Conservation (phyloP, 257 asterid genomes). For the Agastache rugosa region DNA sequence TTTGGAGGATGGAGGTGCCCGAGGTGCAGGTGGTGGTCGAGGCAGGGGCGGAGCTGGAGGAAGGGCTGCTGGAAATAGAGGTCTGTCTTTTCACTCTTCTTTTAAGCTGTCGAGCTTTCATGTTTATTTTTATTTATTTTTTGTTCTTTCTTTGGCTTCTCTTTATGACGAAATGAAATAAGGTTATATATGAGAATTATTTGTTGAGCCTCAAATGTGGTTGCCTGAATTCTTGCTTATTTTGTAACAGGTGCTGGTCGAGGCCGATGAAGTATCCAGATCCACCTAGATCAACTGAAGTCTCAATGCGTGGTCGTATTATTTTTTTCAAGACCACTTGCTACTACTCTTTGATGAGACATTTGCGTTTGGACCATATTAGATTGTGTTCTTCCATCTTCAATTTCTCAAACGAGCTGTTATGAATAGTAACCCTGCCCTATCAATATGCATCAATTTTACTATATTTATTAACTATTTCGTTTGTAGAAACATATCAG, state of each 20-base stretch:
- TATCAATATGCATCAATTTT: not conserved
- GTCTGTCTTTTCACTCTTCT: constrained; percentile 11
- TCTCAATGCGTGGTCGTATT: constrained; percentile 33
- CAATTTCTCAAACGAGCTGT: not conserved
- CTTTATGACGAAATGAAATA: no score
- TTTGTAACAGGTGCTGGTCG: constrained; percentile 50
- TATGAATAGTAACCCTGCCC: not conserved
- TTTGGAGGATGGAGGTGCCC: constrained; percentile 58
- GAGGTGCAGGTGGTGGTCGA: constrained; percentile 52
- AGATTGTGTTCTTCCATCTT: not conserved
- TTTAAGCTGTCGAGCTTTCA: no score
- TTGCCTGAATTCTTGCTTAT: constrained; percentile 16
- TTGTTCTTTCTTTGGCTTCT: not conserved
- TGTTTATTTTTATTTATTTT: not conserved
- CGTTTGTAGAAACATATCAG: not conserved
- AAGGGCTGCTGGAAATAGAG: constrained; percentile 54
- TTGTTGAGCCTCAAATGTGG: not conserved
- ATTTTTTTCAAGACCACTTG: constrained; percentile 29
- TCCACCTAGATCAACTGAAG: not conserved
- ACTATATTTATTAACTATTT: not conserved
- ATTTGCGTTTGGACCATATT: not conserved
- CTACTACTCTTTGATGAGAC: not conserved
- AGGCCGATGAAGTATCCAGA: constrained; percentile 37
- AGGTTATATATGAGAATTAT: not conserved
- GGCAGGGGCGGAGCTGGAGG: constrained; percentile 61